Conservation (phyloP, 495 filamentous ascomycete genomes). For the Trichoderma orchidacearum region DNA sequence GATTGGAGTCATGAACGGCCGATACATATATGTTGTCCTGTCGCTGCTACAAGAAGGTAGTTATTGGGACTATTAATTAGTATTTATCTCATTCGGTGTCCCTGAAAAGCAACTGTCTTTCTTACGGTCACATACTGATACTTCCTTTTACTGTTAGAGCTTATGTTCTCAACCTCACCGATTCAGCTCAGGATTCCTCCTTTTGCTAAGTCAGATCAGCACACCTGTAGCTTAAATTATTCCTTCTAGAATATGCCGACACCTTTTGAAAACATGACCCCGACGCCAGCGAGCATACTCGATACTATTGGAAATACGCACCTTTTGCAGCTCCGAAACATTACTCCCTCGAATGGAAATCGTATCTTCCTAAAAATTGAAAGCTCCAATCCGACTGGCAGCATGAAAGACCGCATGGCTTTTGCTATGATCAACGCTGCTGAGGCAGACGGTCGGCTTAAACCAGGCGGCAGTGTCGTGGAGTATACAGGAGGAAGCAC, state of each 20-base stretch:
- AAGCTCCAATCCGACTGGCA: not conserved
- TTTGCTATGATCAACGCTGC: constrained; percentile 2
- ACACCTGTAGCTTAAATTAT: not conserved
- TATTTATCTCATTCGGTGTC: no score
- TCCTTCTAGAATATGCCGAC: not conserved
- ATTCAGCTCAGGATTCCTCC: no score
- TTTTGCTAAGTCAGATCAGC: no score
- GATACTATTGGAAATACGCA: constrained; percentile 2
- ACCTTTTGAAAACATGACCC: not conserved
- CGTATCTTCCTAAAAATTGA: not conserved
- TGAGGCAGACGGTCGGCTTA: not conserved
- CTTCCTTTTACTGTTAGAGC: no score
- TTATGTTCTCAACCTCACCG: no score
- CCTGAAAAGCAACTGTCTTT: no score
- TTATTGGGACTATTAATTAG: no score
- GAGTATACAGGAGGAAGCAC: constrained; percentile 2
- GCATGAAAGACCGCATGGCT: constrained; percentile 4
- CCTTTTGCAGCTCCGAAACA: not conserved
- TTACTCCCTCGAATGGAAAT: not conserved
- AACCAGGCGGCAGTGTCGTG: not conserved
- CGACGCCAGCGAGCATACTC: not conserved
- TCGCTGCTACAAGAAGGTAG: no score
- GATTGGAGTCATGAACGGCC: no score
- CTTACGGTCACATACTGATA: no score
- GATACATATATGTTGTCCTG: no score